Percentiles rank a stretch among this genome's conserved stretches.
Evolutionary conservation across 257 asterid genomes (phyloP).

Genomic region (Solanum gracilifrons): DNA sequence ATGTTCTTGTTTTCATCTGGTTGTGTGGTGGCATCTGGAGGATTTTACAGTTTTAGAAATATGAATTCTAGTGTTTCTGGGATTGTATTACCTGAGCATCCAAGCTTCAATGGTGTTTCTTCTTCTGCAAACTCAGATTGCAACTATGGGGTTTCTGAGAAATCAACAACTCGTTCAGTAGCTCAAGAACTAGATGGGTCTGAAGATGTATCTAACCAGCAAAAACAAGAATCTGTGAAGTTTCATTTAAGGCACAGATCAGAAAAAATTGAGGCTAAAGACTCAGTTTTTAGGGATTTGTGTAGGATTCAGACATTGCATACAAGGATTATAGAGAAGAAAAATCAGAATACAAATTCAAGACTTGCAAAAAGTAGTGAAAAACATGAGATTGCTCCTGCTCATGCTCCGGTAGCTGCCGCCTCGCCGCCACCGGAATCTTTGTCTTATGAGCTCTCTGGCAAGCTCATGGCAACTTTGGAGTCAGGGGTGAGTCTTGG

Average conservation of each 20-base stretch:
- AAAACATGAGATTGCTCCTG: not conserved
- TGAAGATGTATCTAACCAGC: constrained; percentile 3
- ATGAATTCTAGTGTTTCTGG: constrained; percentile 27
- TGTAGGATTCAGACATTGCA: constrained; percentile 60
- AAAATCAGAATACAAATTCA: constrained; percentile 38
- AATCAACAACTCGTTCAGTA: not conserved
- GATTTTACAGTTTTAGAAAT: not conserved
- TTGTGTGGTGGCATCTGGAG: constrained; percentile 16
- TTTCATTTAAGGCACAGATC: constrained; percentile 55
- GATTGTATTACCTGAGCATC: constrained; percentile 31
- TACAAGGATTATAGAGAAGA: constrained; percentile 46
- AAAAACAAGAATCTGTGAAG: constrained; percentile 33
- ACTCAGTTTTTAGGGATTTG: constrained; percentile 41
- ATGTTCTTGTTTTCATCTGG: constrained; percentile 20
- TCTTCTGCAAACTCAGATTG: constrained; percentile 29
- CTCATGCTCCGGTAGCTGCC: not conserved
- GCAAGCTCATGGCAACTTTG: constrained; percentile 63
- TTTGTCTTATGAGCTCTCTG: constrained; percentile 13
- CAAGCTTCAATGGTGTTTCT: constrained; percentile 25
- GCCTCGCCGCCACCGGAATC: constrained; percentile 21
- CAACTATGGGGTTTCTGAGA: constrained; percentile 1
- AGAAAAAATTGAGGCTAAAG: constrained; percentile 13
- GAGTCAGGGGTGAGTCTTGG: constrained; percentile 56
- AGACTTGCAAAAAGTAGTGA: constrained; percentile 15
- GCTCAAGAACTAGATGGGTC: not conserved